A percentile compares a stretch with the other conserved stretches of the same genome.
phyloP scores from a whole-genome alignment of 164 flowering plant genomes.

The Vitis labrusca region DNA sequence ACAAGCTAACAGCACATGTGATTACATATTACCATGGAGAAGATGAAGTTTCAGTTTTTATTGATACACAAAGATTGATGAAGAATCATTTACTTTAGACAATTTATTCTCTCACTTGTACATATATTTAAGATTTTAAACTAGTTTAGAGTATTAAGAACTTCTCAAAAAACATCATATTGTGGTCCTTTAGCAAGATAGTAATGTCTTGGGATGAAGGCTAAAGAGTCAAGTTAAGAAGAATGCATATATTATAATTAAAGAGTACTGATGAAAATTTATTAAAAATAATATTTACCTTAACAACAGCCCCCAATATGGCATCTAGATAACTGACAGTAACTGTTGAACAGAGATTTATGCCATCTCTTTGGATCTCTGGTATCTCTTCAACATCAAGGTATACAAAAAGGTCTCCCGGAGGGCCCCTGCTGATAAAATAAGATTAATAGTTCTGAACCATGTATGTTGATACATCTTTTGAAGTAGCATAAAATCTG shows the following conservation, averaged over 20 bases:
- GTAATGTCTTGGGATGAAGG: background rate
- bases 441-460: constrained; percentile 9
- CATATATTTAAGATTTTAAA: background rate
- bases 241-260: background rate
- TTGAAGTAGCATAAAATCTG: background rate
- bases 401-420: constrained; percentile 94
- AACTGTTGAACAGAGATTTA: constrained; percentile 76
- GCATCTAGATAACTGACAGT: constrained; percentile 83
- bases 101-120: background rate
- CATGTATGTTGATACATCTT: background rate
- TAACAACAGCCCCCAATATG: constrained; percentile 72
- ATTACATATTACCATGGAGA: background rate
- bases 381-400: constrained; percentile 83
- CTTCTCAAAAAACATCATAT: background rate
- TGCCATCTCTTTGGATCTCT: constrained; percentile 96
- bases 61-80: background rate
- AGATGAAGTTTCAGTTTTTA: no score
- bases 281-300: constrained; percentile 40
- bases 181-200: background rate
- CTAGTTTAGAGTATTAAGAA: background rate
- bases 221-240: background rate
- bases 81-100: background rate
- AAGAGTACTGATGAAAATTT: background rate
- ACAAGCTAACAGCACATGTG: background rate
- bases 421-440: constrained; percentile 65